Base-by-base conservation (phyloP, 2,329 filamentous ascomycete species). In the Penicillium digitatum region DNA sequence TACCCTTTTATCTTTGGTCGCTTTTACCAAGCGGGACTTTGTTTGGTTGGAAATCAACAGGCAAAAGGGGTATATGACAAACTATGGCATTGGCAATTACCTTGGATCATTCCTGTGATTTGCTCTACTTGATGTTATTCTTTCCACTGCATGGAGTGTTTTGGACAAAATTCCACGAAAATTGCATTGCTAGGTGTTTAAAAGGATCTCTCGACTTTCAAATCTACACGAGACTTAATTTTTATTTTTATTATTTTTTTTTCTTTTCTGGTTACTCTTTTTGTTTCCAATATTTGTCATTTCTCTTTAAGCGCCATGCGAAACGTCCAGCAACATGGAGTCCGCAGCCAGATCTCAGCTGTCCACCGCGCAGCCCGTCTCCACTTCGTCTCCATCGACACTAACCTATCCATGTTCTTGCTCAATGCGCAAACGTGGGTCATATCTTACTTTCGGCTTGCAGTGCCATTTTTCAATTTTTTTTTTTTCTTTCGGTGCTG, bases 1-100 rank as follows among this genome's bases (percentile, higher is more conserved):
- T 71, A 71, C 68, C 68, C 68, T 66, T 61, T 57, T 50, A n/a
- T 61, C 54, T 52, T 43, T 52, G 46, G 49, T 59, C 54, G 38
- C 57, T 54, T 60, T 57, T 55, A 64, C 54, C 52, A 54, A 55
- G 52, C 48, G 53, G 57, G 54, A 50, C 44, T 32, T 31, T 44
- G 14, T 57, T 29, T 50, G 43, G 48, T 46, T 47, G 40, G 50
- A 54, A 56, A 54, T 27, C 38, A 56, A 54, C 18, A 47, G 47
- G 47, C 51, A 34, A 39, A 37, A 39, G 48, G 18, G 56, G 43
- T 48, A 47, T 45, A 49, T 43, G 50, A 52, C 40, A 50, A 53
- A 48, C 46, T 37, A 42, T 34, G 26, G 32, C 40, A 52, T 52
- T 52, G 27, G 37, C 18, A 52, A 45, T 50, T 31, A 22, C 31